Base-by-base conservation (phyloP, 495 filamentous ascomycete genomes). In the Tuber aestivum region DNA sequence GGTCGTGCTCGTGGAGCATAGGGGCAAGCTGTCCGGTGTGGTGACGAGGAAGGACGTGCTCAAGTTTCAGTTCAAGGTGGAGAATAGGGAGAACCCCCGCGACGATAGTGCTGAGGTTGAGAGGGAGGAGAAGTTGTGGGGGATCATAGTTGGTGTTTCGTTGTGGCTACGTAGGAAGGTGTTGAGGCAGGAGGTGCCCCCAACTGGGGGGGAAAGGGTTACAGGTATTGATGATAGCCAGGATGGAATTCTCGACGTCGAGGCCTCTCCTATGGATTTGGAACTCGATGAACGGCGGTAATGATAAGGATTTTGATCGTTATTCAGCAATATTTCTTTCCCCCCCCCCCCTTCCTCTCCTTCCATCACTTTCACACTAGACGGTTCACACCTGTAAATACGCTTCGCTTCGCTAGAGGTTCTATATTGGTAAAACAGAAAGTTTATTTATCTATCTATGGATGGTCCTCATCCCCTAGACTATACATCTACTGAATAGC, bases 31-130 rank as follows among this genome's bases (percentile, higher is more conserved):
- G 4, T 87, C 87, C 0, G 95, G 95, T 3, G 87, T 98, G 8
- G 93, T 99, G 18, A 99, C 95, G 0, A 92, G 97, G 76, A 99
- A 99, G 84, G 95, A 99, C 84, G 97, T 96, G 77, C 85, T 99
- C 74, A 97, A 96, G 84, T 98, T 96, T 81, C 96, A 98, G 84
- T 96, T 97, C 88, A 95, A 94, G 86, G 93, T 93, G 5, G 95
- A 99, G 82, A 94, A 93, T 70, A 90, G 93, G 21, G 94, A 97
- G 84, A 90, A 94, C 78, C 90, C 90, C 77, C 84, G 87, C 78
- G 83, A 90, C 80, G 84, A 88, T 80, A 77, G 83, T 4, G 86
- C 84, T 14, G 80, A 85, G 40, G 85, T 84, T 70, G 81, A 83
- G 73, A 83, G 85, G 23, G 89, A 95, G 78, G 92, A 94, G 76